phyloP scores from a whole-genome alignment of 139 green algal species.

The Picochlorum sp. region DNA sequence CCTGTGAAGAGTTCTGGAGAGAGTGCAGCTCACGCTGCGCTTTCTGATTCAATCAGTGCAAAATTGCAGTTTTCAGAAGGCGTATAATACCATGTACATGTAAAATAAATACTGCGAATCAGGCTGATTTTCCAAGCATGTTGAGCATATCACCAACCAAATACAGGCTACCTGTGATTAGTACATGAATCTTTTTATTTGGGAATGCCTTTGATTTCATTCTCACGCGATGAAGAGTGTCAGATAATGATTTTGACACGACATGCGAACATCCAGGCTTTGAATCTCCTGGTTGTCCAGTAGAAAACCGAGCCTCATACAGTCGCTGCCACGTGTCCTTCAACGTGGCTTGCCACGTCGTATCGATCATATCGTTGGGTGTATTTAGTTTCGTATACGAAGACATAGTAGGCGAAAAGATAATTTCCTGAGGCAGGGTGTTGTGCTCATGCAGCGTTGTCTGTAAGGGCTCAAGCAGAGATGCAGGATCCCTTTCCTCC shows the following conservation, averaged over 20 bases:
- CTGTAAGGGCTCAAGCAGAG: constrained; percentile 61
- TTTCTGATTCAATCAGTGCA: not conserved
- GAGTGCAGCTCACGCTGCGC: not conserved
- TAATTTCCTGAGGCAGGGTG: constrained; percentile 34
- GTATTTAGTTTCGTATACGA: constrained; percentile 31
- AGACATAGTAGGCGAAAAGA: constrained; percentile 66
- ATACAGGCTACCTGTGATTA: constrained; percentile 93
- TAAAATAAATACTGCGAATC: not conserved
- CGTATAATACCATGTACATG: no score
- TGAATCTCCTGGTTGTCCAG: no score
- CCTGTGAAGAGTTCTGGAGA: constrained; percentile 10
- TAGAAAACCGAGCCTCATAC: not conserved
- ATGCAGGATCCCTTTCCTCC: constrained; percentile 69
- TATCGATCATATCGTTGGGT: constrained; percentile 17
- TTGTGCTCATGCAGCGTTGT: constrained; percentile 24
- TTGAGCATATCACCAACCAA: constrained; percentile 84
- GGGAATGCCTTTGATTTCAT: constrained; percentile 17
- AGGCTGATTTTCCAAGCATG: constrained; percentile 32
- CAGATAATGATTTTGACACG: constrained; percentile 18
- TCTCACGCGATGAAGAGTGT: constrained; percentile 55
- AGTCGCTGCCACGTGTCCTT: not conserved
- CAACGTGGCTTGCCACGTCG: constrained; percentile 44
- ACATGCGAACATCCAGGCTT: not conserved
- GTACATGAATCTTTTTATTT: constrained; percentile 51
- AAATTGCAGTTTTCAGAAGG: not conserved